Evolutionary conservation across 495 filamentous ascomycete species (phyloP).

Genomic region (Pseudevernia furfuracea): DNA sequence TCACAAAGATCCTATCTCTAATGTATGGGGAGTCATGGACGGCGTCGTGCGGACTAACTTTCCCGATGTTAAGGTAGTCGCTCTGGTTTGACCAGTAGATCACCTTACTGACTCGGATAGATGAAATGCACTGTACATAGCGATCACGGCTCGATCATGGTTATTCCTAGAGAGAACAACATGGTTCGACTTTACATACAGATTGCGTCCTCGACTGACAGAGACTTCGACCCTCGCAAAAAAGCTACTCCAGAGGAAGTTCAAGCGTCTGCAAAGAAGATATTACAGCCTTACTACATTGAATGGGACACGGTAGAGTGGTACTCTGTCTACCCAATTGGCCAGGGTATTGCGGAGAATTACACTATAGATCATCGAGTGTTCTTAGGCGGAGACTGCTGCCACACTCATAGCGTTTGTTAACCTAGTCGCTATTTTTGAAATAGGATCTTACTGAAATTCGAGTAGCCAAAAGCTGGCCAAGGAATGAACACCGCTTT

Average conservation of each 20-base stretch:
- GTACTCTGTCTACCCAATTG: slow-evolving; percentile 56
- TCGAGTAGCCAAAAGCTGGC: slow-evolving; percentile 49
- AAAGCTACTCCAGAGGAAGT: slow-evolving; percentile 46
- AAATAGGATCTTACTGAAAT: slow-evolving; percentile 2
- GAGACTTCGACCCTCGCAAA: slow-evolving; percentile 46
- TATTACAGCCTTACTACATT: slow-evolving; percentile 50
- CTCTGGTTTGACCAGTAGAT: not conserved
- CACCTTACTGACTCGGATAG: slow-evolving; percentile 37
- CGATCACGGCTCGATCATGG: slow-evolving; percentile 53
- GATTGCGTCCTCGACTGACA: slow-evolving; percentile 55
- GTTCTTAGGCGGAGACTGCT: slow-evolving; percentile 53
- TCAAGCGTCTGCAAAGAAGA: slow-evolving; percentile 48
- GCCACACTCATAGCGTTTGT: slow-evolving; percentile 57
- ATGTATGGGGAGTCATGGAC: slow-evolving; percentile 82
- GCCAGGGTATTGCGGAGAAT: slow-evolving; percentile 49
- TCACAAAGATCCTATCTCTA: slow-evolving; percentile 56
- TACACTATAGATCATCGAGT: slow-evolving; percentile 48
- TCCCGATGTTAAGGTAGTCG: slow-evolving; percentile 47
- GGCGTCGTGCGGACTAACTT: slow-evolving; percentile 66
- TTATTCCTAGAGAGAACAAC: slow-evolving; percentile 67
- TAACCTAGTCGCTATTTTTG: slow-evolving; percentile 1
- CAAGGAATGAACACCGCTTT: slow-evolving; percentile 47
- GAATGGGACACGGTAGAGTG: slow-evolving; percentile 46
- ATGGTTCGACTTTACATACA: slow-evolving; percentile 72
- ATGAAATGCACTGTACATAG: slow-evolving; percentile 79